Evolutionary conservation across 768 basidiomycete species (phyloP), one percentile per base, ranked within the genome.

Genomic region (Porphyrellus cyaneotinctus): DNA sequence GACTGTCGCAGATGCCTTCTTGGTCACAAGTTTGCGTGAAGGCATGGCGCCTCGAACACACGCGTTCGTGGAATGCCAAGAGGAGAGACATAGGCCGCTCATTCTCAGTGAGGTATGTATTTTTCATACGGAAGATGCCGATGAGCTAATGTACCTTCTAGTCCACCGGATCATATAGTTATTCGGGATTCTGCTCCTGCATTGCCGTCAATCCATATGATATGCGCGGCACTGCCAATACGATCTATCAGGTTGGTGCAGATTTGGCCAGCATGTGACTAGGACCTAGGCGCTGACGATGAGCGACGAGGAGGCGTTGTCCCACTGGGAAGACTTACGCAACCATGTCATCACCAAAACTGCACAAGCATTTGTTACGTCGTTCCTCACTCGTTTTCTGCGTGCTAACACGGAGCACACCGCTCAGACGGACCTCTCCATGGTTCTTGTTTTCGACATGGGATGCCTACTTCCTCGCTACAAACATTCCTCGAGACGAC

Each of bases 151-250:
- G n/a, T 2, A n/a, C 10, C 10, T 32, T 24, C 10, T 57, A 90
- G 83, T 94, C 94, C 66, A 88, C 91, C 0, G 91, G 91, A 12
- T 84, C 84, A 6, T 93, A 93, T 64, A 87, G 83, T 59, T 91
- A 90, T 63, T 86, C 84, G 43, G 91, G 91, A 14, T 94, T 94
- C 73, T 74, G 91, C 37, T 88, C 86, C 13, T 93, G 90, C 58
- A 88, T 93, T 42, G 84, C 86, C 13, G 77, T 93, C 66, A 93
- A 93, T 64, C 91, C 91, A 1, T 93, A 88, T 81, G 89, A 91
- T 58, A 80, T n/a, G n/a, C n/a, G n/a, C n/a, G n/a, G n/a, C n/a
- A n/a, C n/a, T n/a, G n/a, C n/a, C n/a, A n/a, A n/a, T 28, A 91
- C 91, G 3, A 92, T 94, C 58, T 57, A 82, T 44, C 79, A 82